Evolutionary conservation across 2,329 filamentous ascomycete species (phyloP), one percentile per base, ranked within the genome.

Genomic region (Xylaria sp.): DNA sequence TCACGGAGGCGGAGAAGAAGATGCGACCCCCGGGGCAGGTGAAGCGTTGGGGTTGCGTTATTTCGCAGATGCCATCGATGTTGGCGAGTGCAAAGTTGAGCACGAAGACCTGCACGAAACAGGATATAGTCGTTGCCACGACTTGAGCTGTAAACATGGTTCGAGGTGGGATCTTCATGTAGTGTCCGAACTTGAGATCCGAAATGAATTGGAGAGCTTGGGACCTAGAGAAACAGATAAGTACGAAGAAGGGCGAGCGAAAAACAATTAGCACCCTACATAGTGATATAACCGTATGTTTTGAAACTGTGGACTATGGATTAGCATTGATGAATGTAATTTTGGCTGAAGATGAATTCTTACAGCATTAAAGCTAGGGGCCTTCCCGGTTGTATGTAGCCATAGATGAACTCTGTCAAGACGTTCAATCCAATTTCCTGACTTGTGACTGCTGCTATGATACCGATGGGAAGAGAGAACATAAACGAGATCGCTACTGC

Each of bases 331-430:
- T 30, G 14, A 32, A n/a, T 34, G 62, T 19, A n/a, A 3, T 24
- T 32, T 1, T 24, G 14, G 2, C 14, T 17, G 27, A 14, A 30
- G 4, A 9, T 1, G 5, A 50, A 24, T 7, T 75, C 82, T 72
- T 76, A 92, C 81, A 93, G 84, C 91, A 94, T 93, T 69, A 93
- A 86, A 0, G 89, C 91, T 63, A 93, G 81, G 0, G 92, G 91
- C 5, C 86, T 82, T 2, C 92, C 92, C 0, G 91, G 91, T 70
- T 92, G 90, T 74, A 93, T 91, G 74, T 93, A 93, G 1, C 92
- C 92, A 67, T 89, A 88, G 3, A 94, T 81, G 71, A 93, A 92
- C 79, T 93, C 91, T 0, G 90, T 92, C 69, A 93, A 81, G 30
- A 94, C 90, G 70, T 93, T 93, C 42, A 93, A 82, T 1, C 90